Conservation (phyloP, 1,284 basidiomycete genomes). For the Sanghuangporus weigelae region DNA sequence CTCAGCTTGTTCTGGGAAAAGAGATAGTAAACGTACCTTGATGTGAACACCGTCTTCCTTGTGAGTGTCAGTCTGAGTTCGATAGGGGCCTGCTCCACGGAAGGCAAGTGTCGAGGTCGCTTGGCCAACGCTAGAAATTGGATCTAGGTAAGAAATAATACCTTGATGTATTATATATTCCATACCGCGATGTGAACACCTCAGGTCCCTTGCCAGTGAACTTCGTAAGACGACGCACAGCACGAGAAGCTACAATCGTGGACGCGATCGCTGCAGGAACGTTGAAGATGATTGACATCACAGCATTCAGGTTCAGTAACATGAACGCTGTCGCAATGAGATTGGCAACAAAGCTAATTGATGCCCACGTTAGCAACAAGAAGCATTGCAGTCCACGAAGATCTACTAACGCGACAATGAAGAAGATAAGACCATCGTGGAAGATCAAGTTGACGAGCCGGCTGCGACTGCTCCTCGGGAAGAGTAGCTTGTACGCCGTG, state of each 20-base stretch:
- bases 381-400: not conserved
- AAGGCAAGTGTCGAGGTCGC: conserved; percentile 17
- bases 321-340: conserved; percentile 69
- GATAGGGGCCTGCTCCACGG: conserved; percentile 13
- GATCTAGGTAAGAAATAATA: not conserved
- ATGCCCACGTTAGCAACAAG: not conserved
- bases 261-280: conserved; percentile 66
- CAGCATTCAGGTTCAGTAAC: conserved; percentile 63
- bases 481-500: conserved; percentile 41
- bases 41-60: conserved; percentile 18
- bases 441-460: conserved; percentile 62
- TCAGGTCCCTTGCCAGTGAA: conserved; percentile 18
- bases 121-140: conserved; percentile 8
- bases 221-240: conserved; percentile 19
- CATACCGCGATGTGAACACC: conserved; percentile 17
- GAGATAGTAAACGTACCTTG: conserved; percentile 11
- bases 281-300: conserved; percentile 72
- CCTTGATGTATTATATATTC: not conserved
- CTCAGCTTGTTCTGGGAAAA: not conserved
- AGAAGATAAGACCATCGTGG: conserved; percentile 66
- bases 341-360: conserved; percentile 56
- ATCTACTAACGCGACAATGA: conserved; percentile 59
- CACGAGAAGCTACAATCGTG: conserved; percentile 29
- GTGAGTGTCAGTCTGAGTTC: conserved; percentile 1
- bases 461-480: conserved; percentile 36